These are phyloP conservation scores for Gracilaria domingensis DNA, from an alignment of 23 red algal genomes.

Conservation along the genomic window DNA sequence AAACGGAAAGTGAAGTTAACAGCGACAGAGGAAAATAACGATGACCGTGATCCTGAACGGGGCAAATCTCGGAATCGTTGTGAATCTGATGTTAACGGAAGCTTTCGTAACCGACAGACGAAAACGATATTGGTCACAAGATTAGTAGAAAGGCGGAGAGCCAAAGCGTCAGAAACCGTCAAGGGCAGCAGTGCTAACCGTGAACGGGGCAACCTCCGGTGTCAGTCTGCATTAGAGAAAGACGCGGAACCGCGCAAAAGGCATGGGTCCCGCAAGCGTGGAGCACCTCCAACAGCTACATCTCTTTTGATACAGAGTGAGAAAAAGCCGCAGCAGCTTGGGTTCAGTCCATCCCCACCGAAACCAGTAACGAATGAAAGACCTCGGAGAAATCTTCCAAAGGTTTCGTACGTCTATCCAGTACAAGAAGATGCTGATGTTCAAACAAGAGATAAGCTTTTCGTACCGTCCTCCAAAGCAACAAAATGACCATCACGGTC, in stretches of 20 bases:
- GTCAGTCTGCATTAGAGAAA: background rate
- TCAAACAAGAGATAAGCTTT: constrained; percentile 27
- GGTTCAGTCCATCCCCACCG: background rate
- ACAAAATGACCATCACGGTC: background rate
- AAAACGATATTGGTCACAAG: background rate
- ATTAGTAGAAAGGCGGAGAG: background rate
- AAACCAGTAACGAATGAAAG: constrained; percentile 13
- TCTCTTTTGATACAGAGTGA: background rate
- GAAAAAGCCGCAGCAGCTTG: background rate
- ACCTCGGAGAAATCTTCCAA: constrained; percentile 15
- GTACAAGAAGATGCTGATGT: constrained; percentile 13
- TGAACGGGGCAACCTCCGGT: background rate
- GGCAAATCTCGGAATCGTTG: background rate
- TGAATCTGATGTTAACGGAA: background rate
- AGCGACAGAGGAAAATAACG: background rate
- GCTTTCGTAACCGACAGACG: background rate
- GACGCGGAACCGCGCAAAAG: background rate
- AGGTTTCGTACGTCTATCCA: constrained; percentile 25
- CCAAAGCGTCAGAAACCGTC: background rate
- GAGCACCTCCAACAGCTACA: background rate
- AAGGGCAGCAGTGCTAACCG: background rate
- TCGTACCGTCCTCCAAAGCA: background rate
- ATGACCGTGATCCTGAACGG: background rate
- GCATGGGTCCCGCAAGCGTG: constrained; percentile 4
- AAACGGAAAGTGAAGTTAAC: background rate